phyloP scores from a whole-genome alignment of 2,329 filamentous ascomycete genomes.

The Venturia carpophila region DNA sequence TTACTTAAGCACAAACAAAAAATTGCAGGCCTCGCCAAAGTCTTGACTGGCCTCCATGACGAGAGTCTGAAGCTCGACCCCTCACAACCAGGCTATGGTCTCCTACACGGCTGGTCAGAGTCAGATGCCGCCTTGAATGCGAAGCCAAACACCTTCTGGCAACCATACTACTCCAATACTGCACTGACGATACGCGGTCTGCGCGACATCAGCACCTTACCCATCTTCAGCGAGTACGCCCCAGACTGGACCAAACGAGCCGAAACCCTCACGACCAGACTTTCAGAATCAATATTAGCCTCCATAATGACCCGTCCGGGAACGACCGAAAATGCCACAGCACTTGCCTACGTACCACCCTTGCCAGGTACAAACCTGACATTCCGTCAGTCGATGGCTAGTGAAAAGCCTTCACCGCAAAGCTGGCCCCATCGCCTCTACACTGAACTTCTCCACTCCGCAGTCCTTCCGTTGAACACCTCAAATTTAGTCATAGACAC shows the following conservation, averaged over 20 bases:
- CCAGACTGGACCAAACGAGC: constrained; percentile 9
- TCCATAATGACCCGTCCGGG: not conserved
- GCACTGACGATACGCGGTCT: constrained; percentile 14
- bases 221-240: not conserved
- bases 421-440: constrained; percentile 17
- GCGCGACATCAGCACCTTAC: constrained; percentile 7
- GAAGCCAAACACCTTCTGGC: constrained; percentile 13
- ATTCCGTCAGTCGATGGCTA: constrained; percentile 11
- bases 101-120: constrained; percentile 17
- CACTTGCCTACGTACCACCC: constrained; percentile 3
- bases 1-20: constrained; percentile 14
- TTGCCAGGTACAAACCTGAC: constrained; percentile 8
- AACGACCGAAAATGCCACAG: not conserved
- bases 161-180: constrained; percentile 16
- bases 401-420: not conserved
- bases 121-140: constrained; percentile 5
- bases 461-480: constrained; percentile 1
- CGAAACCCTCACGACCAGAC: not conserved
- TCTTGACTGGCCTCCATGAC: constrained; percentile 10
- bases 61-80: constrained; percentile 6
- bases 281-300: constrained; percentile 1
- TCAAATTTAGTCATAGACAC: constrained; percentile 1
- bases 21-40: constrained; percentile 14
- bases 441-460: constrained; percentile 17
- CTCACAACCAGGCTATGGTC: constrained; percentile 9